A percentile compares a stretch with the other conserved stretches of the same genome.
Evolutionary conservation across 176 grass and related monocot genomes (phyloP).

Genomic region (Bromus sterilis): DNA sequence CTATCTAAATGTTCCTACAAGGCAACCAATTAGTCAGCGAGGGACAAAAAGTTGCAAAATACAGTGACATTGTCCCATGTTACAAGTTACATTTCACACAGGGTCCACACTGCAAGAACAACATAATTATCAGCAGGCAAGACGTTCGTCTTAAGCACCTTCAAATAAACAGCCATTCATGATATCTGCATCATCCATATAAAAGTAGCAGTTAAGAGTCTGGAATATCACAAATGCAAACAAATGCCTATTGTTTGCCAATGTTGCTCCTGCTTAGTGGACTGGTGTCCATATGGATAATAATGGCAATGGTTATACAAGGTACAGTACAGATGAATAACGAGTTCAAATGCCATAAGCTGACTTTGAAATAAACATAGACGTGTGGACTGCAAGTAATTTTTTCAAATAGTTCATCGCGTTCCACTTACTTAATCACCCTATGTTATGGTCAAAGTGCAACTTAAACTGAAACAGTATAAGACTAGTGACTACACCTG

Average conservation of each 20-base stretch:
- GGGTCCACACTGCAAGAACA: background rate
- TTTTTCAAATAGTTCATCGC: background rate
- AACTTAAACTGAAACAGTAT: background rate
- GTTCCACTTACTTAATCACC: background rate
- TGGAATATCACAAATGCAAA: background rate
- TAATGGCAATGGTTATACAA: background rate
- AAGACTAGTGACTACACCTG: background rate
- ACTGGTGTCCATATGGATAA: background rate
- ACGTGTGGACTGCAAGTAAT: background rate
- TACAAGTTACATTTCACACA: background rate
- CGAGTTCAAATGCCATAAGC: background rate
- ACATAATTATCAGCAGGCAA: background rate
- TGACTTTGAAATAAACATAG: background rate
- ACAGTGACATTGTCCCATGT: background rate
- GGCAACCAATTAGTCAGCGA: background rate
- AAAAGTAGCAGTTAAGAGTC: background rate
- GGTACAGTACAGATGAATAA: background rate
- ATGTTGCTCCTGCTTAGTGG: background rate
- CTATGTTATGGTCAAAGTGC: background rate
- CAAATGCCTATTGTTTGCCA: background rate
- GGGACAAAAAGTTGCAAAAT: background rate
- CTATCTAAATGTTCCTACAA: background rate
- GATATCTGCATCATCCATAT: constrained; percentile 19
- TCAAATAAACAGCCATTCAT: background rate
- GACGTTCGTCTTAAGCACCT: background rate